phyloP scores from a whole-genome alignment of 768 basidiomycete species.

The Peribolospora kevripleyi region DNA sequence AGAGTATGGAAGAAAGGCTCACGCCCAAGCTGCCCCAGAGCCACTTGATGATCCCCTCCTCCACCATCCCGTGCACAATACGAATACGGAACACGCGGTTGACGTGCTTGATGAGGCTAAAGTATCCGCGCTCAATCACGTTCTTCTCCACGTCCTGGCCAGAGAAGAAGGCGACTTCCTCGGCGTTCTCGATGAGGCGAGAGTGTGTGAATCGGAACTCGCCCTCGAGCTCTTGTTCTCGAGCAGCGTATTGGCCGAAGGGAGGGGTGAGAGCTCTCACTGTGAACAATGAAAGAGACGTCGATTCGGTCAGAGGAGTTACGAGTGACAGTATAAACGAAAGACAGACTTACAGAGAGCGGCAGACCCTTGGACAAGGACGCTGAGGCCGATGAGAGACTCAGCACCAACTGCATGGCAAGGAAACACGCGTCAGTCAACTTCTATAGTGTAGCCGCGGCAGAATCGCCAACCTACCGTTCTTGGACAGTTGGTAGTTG shows the following conservation, averaged over 20 bases:
- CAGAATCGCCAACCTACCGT: slow-evolving; percentile 20
- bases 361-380: slow-evolving; percentile 63
- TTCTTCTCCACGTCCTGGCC: slow-evolving; percentile 78
- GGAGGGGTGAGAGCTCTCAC: slow-evolving; percentile 74
- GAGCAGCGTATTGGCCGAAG: slow-evolving; percentile 72
- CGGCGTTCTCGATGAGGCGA: slow-evolving; percentile 62
- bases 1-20: slow-evolving; percentile 15
- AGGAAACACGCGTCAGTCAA: too few species aligned
- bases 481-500: slow-evolving; percentile 80
- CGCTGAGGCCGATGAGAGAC: slow-evolving; percentile 54
- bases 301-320: neutral
- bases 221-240: slow-evolving; percentile 67
- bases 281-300: slow-evolving; percentile 17
- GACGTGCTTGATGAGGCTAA: slow-evolving; percentile 60
- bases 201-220: slow-evolving; percentile 79
- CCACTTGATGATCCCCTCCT: slow-evolving; percentile 86
- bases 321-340: neutral
- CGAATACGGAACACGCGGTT: slow-evolving; percentile 49
- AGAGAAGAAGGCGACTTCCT: slow-evolving; percentile 66
- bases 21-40: slow-evolving; percentile 88
- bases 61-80: slow-evolving; percentile 75
- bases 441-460: too few species aligned
- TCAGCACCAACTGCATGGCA: slow-evolving; percentile 44
- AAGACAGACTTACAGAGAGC: slow-evolving; percentile 35
- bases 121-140: slow-evolving; percentile 70